Evolutionary conservation across 164 flowering plant species (phyloP), one percentile per base, ranked within the genome.

Genomic region (Vitis riparia): DNA sequence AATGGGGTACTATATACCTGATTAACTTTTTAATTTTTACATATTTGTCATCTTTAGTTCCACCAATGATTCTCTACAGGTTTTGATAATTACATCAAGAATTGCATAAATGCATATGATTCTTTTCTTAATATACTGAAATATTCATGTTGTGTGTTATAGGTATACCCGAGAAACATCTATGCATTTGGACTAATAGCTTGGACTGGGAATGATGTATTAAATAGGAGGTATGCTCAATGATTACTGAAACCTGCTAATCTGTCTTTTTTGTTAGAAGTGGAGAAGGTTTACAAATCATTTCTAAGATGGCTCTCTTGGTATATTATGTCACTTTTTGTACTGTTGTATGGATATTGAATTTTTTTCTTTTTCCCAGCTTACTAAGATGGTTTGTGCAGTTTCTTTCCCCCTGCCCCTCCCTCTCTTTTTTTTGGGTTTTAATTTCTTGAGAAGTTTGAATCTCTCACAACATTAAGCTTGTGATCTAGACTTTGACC

Each of bases 161-260:
- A 96, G 99, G 99, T 96, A n/a, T 93, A 86, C 70, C 97, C 99
- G 16, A 82, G 88, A 72, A 88, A 87, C 73, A 96, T 93, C 67
- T 82, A 88, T 88, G 94, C 99, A 16, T 96, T 90, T 81, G 99
- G 98, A 63, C 83, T 96, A 59, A 82, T 96, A 78, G 87, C 89
- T 13, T 96, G 99, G 99, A 96, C 99, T 1, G 97, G 99, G 66
- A 96, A 96, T 80, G 98, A 96, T 81, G 97, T 94, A 9, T 59
- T 96, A 59, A 96, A 96, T 75, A 84, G 97, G 74, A 89, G 98
- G 98, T 93, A 72, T 68, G 74, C 63, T 47, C 29, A 19, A 19
- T n/a, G 62, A 11, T 55, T 66, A 32, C 47, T 55, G 56, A 32
- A 9, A 55, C 1, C 3, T 27, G 19, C 9, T 10, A 29, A 37